Percentiles rank a stretch among this genome's conserved stretches.
Evolutionary conservation across 2,329 filamentous ascomycete genomes (phyloP).

Genomic region (Sporothrix sp.): DNA sequence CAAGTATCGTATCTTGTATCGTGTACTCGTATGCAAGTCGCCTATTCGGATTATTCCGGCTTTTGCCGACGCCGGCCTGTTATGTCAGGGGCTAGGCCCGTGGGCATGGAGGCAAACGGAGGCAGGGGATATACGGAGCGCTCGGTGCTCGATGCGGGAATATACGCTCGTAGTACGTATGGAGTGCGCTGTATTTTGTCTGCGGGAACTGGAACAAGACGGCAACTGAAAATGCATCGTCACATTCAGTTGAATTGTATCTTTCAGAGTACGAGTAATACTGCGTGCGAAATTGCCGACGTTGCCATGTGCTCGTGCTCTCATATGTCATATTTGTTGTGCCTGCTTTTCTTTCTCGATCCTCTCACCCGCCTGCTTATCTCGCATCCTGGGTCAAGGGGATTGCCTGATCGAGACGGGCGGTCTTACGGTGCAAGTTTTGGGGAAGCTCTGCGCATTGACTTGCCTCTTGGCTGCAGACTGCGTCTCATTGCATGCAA

Average conservation of each 20-base stretch:
- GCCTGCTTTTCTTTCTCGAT: neutral
- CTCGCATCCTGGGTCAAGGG: slow-evolving; percentile 1
- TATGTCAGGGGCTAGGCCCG: no score
- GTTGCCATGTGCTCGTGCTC: neutral
- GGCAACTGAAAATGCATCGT: no score
- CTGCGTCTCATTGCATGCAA: neutral
- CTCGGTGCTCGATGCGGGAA: no score
- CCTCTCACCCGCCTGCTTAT: slow-evolving; percentile 16
- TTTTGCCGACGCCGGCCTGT: slow-evolving; percentile 8
- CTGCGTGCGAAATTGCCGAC: neutral
- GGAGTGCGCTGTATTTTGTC: no score
- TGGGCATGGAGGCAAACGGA: no score
- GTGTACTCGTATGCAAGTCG: neutral
- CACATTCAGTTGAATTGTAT: no score
- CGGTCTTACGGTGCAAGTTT: neutral
- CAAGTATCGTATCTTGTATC: neutral
- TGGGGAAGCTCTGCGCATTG: neutral
- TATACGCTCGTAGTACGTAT: no score
- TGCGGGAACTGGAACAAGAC: no score
- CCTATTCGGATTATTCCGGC: neutral
- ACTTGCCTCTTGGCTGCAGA: neutral
- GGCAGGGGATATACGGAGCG: no score
- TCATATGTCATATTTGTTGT: neutral
- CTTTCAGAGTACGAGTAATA: no score
- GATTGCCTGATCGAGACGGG: slow-evolving; percentile 5